Conservation (phyloP, 2,329 filamentous ascomycete species). For the Aspergillus sp. region DNA sequence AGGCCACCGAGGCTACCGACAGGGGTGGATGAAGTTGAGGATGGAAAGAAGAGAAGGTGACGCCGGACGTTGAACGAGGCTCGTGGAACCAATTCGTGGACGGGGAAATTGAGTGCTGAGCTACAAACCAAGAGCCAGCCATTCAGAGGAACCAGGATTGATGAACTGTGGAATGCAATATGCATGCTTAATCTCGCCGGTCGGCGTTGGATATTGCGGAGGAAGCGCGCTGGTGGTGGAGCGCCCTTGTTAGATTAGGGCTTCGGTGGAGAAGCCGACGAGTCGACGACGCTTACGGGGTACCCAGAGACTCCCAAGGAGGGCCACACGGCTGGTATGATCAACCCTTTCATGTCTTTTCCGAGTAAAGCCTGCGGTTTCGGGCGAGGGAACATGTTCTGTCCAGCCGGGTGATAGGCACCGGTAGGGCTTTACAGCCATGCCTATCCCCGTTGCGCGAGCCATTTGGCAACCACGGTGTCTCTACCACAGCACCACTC, state of each 20-base stretch:
- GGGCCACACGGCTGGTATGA: not conserved
- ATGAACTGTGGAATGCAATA: not conserved
- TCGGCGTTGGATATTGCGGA: not conserved
- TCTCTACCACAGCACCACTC: too few relatives aligned
- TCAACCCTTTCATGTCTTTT: not conserved
- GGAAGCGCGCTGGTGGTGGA: not conserved
- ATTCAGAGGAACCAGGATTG: not conserved
- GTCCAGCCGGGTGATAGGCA: not conserved
- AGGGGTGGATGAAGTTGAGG: not conserved
- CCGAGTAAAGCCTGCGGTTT: not conserved
- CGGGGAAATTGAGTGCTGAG: not conserved
- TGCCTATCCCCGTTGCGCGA: not conserved
- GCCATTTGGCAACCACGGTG: not conserved
- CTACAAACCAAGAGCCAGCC: not conserved
- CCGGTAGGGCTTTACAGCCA: not conserved
- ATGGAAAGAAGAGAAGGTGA: not conserved
- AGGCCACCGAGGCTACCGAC: not conserved
- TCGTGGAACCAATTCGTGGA: not conserved
- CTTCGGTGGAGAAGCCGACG: not conserved
- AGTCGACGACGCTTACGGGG: too few relatives aligned
- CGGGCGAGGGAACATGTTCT: not conserved
- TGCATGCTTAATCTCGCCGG: not conserved
- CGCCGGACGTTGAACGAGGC: not conserved
- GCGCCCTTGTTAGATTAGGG: not conserved
- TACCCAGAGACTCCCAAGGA: not conserved